phyloP scores from a whole-genome alignment of 2,329 filamentous ascomycete species.

The Didymella pinodella region DNA sequence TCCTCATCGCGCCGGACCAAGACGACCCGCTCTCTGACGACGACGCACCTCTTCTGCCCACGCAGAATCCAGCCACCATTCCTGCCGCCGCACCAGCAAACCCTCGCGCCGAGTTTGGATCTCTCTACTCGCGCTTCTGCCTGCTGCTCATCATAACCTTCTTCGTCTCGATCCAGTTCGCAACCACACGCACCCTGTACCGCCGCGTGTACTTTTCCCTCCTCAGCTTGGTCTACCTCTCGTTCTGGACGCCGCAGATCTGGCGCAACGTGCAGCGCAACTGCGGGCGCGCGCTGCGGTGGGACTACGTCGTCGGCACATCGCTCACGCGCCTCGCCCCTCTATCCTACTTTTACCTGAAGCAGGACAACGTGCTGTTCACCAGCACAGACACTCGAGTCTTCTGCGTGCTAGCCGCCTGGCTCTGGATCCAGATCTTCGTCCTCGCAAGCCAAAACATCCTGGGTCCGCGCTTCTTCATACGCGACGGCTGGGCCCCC shows the following conservation, averaged over 20 bases:
- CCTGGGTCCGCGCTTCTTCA: constrained; percentile 85
- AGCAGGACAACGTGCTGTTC: constrained; percentile 81
- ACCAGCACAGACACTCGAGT: constrained; percentile 71
- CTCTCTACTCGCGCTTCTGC: constrained; percentile 69
- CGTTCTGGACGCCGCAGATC: constrained; percentile 92
- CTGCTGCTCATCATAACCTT: constrained; percentile 65
- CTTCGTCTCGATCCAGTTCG: constrained; percentile 67
- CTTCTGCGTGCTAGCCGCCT: constrained; percentile 71
- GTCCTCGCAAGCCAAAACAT: constrained; percentile 82
- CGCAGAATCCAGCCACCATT: constrained; percentile 39
- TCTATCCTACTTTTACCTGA: constrained; percentile 84
- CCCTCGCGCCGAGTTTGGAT: constrained; percentile 59
- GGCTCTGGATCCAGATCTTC: constrained; percentile 88
- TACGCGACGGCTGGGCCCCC: constrained; percentile 72
- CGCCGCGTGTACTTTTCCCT: constrained; percentile 66
- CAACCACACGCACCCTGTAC: constrained; percentile 62
- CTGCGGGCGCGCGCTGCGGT: constrained; percentile 87
- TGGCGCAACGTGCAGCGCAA: constrained; percentile 89
- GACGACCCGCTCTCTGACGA: constrained; percentile 55
- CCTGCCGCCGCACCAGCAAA: constrained; percentile 27
- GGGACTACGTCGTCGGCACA: constrained; percentile 89
- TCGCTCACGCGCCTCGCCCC: constrained; percentile 80
- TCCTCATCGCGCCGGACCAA: constrained; percentile 68
- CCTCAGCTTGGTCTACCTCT: constrained; percentile 79
- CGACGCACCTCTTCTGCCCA: constrained; percentile 26